These are phyloP conservation scores for Craspedostauros australis DNA, from an alignment of 108 stramenopile species.

Conservation along the genomic window DNA sequence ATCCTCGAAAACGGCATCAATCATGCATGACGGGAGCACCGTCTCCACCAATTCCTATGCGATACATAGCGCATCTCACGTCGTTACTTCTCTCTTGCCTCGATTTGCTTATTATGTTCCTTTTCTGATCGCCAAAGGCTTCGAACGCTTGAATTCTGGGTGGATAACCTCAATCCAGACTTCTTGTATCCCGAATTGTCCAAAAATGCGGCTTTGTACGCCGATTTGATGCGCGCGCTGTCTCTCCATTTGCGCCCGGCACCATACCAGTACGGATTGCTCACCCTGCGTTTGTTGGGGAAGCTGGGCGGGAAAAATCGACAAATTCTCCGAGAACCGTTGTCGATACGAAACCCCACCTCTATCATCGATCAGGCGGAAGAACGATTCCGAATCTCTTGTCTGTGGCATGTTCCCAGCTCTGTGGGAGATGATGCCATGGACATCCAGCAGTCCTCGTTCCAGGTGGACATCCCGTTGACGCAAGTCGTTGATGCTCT, in stretches of 20 bases:
- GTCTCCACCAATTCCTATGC: too few species aligned
- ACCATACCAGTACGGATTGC: slow-evolving; percentile 89
- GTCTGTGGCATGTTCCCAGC: not conserved
- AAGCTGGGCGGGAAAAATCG: slow-evolving; percentile 94
- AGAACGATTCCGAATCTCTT: too few species aligned
- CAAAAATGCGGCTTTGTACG: slow-evolving; percentile 32
- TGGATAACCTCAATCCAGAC: slow-evolving; percentile 92
- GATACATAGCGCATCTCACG: too few species aligned
- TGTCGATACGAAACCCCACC: slow-evolving; percentile 17
- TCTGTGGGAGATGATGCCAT: too few species aligned
- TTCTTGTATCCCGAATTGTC: slow-evolving; percentile 71
- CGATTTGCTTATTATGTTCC: not conserved
- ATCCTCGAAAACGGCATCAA: not conserved
- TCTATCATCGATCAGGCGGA: not conserved
- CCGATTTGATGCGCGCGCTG: slow-evolving; percentile 75
- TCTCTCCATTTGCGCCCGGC: slow-evolving; percentile 86
- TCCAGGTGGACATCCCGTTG: too few species aligned
- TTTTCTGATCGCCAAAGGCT: slow-evolving; percentile 48
- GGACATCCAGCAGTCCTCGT: too few species aligned
- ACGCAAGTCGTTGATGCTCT: too few species aligned
- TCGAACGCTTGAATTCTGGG: slow-evolving; percentile 94
- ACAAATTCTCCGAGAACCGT: slow-evolving; percentile 65
- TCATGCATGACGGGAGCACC: too few species aligned
- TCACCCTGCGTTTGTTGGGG: slow-evolving; percentile 87
- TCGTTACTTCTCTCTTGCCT: not conserved